Evolutionary conservation across 2,329 filamentous ascomycete species (phyloP), one percentile per base, ranked within the genome.

Genomic region (Bertia moriformis): DNA sequence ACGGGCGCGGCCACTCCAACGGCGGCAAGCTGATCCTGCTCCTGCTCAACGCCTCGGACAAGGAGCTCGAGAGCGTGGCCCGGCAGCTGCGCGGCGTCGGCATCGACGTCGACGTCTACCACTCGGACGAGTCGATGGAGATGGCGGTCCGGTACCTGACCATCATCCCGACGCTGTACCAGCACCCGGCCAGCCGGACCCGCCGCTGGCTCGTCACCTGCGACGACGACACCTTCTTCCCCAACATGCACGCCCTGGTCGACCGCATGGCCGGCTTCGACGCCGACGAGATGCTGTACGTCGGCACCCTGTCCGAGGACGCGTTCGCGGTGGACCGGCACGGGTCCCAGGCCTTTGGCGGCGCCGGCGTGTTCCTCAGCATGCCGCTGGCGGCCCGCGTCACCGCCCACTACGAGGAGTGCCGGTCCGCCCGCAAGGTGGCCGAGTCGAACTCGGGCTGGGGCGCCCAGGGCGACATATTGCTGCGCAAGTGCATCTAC

Each of bases 211-310:
- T 66, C 13, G 66, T 63, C 36, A 58, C 78, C 38, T 63, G 78
- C 27, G 73, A 78, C 48, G 73, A 78, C 47, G 73, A 78, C 46
- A 78, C 73, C 1, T 78, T 78, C 51, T 77, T 77, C 51, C 64
- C 68, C 2, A 71, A 67, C 2, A 62, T 78, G 35, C 52, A 65
- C 39, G 59, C 60, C 1, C 56, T 78, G 14, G 57, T 64, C 17
- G 51, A 62, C n/a, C 58, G 63, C 4, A 60, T 78, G 2, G 48
- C 48, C 22, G 50, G 55, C 27, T 62, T 70, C 44, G 65, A 78
- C 47, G 59, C 68, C 47, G 61, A 58, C 2, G 49, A 59, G 15
- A 60, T 67, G 3, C 50, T 59, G 24, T 78, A 76, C 51, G 57
- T 77, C 10, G 73, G 74, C 2, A 66, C 66, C 2, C 51, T 78